Evolutionary conservation across 2,329 filamentous ascomycete genomes (phyloP), one percentile per base, ranked within the genome.

Genomic region (Colletotrichum chrysophilum): DNA sequence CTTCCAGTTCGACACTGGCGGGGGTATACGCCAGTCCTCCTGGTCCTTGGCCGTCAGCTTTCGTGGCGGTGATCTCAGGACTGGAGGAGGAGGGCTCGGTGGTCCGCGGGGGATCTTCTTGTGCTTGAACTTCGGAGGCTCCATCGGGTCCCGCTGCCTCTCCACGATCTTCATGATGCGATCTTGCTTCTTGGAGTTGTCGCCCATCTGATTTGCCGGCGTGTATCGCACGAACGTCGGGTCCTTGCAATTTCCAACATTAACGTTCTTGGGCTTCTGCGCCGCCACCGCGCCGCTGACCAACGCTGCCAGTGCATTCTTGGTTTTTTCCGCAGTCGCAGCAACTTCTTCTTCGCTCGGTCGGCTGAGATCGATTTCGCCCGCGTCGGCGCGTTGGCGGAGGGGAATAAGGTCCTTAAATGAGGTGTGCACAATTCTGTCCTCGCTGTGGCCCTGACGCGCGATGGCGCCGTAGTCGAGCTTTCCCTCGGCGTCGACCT

Each of bases 161-260:
- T 98, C 95, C 48, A 98, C 95, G 85, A 99, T 98, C 88, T 98
- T 98, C 92, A 99, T 97, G 78, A 99, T 98, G 16, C 97, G 93
- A 81, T 98, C 96, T 80, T 96, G 95, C 87, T 98, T 98, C 84
- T 93, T 94, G 52, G 91, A 92, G 83, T 96, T 89, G 81, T 92
- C 95, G 14, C 97, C 97, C 95, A 99, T 98, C 87, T 99, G 97
- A 80, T 97, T 96, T 56, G 96, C 95, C 5, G 97, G 97, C 18
- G 96, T 98, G 83, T 99, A 99, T 78, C 95, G 92, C 75, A 99
- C 97, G 84, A 96, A 99, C 0, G 96, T 98, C 7, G 97, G 93
- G 75, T 98, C 96, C 72, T 94, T 93, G 78, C 94, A 90, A 66
- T 91, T 90, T n/a, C 93, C 93, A 9, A 94, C 92, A 80, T 96